These are phyloP conservation scores for Ceratobasidium theobromae DNA, from an alignment of 1,284 basidiomycete genomes.

Conservation along the genomic window DNA sequence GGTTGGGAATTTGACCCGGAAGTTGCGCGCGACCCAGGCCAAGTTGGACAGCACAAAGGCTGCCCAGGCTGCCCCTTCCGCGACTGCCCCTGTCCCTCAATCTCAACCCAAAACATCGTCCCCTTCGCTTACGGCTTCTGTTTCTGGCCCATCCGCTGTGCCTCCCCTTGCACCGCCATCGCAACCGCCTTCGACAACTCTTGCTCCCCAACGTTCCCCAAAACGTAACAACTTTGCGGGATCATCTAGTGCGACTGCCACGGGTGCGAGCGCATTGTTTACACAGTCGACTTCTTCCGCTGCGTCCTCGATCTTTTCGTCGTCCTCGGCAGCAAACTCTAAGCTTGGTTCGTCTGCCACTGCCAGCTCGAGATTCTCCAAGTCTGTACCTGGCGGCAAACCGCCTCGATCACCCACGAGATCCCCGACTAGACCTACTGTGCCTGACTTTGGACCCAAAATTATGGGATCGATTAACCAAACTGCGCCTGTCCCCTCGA, in stretches of 20 bases:
- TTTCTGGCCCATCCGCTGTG: too few relatives aligned
- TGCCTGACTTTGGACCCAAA: conserved; percentile 18
- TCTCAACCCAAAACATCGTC: background rate
- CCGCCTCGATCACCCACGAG: conserved; percentile 6
- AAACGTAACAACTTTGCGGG: background rate
- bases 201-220: background rate
- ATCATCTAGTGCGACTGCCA: background rate
- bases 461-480: background rate
- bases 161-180: too few relatives aligned
- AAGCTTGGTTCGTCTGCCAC: background rate
- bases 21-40: conserved; percentile 26
- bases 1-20: conserved; percentile 33
- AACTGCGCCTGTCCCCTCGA: background rate
- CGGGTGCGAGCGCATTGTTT: conserved; percentile 1
- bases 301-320: conserved; percentile 7
- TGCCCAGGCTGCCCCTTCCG: conserved; percentile 4
- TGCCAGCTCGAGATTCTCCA: background rate
- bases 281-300: background rate
- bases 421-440: background rate
- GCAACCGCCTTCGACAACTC: background rate
- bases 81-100: background rate
- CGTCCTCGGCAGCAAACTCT: background rate
- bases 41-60: conserved; percentile 20
- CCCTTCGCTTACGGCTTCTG: background rate
- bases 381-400: background rate